Percentiles rank a stretch among this genome's conserved stretches.
phyloP scores from a whole-genome alignment of 2,329 filamentous ascomycete genomes.

The Cladosporium sp. region DNA sequence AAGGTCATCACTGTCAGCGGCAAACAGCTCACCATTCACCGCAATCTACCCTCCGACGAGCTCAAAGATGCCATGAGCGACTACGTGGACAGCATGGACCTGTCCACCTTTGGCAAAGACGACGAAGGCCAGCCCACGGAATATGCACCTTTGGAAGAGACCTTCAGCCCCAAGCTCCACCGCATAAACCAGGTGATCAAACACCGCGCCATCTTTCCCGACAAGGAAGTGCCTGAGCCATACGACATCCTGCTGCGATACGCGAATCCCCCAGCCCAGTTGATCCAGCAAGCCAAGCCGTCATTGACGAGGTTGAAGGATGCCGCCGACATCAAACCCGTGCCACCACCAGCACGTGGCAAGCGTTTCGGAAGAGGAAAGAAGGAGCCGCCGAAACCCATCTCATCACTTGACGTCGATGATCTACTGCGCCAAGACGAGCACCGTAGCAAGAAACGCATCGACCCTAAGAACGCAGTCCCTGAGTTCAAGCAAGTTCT shows the following conservation, averaged over 20 bases:
- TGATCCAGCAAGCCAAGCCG: conserved; percentile 60
- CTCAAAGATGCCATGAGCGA: conserved; percentile 80
- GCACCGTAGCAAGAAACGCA: conserved; percentile 50
- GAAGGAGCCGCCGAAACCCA: conserved; percentile 69
- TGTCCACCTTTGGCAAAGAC: conserved; percentile 69
- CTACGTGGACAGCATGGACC: conserved; percentile 91
- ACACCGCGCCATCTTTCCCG: conserved; percentile 74
- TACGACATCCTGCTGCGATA: conserved; percentile 69
- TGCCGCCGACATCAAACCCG: conserved; percentile 77
- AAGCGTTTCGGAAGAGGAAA: conserved; percentile 54
- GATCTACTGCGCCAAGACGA: conserved; percentile 65
- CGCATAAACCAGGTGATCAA: conserved; percentile 83
- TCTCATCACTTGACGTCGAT: conserved; percentile 87
- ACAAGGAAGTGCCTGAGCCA: conserved; percentile 61
- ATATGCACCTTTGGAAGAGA: conserved; percentile 76
- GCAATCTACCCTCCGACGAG: conserved; percentile 74
- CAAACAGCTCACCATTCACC: conserved; percentile 75
- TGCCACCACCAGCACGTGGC: conserved; percentile 46
- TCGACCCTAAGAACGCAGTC: conserved; percentile 72
- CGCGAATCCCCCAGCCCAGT: conserved; percentile 67
- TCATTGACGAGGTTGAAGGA: conserved; percentile 64
- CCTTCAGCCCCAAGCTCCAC: conserved; percentile 83
- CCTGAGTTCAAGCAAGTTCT: conserved; percentile 88
- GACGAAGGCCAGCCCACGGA: conserved; percentile 69
- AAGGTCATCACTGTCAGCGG: conserved; percentile 85